Percentiles rank a stretch among this genome's conserved stretches.
These are phyloP conservation scores for Artemisia annua DNA, from an alignment of 129 eudicot genomes.

Conservation along the genomic window DNA sequence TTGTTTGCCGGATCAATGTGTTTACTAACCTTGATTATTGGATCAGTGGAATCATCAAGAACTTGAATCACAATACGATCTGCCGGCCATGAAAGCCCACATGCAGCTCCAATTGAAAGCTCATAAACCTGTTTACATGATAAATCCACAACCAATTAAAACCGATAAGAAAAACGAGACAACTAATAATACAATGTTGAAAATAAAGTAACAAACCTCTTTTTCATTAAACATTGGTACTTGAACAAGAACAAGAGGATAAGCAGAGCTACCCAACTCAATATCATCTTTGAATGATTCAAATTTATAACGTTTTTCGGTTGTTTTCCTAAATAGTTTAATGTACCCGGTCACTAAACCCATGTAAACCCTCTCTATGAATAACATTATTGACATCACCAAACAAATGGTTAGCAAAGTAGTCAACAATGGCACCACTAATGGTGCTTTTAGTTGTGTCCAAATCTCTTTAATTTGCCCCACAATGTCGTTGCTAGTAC, in stretches of 20 bases:
- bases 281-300: conserved; percentile 40
- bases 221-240: conserved; percentile 46
- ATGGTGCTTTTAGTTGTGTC: conserved; percentile 29
- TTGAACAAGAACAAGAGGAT: conserved; percentile 40
- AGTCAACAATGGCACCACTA: conserved; percentile 35
- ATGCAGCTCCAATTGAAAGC: conserved; percentile 81
- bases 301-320: conserved; percentile 37
- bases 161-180: neutral
- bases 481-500: conserved; percentile 26
- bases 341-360: conserved; percentile 31
- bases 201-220: conserved; percentile 31
- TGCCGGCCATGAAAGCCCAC: conserved; percentile 78
- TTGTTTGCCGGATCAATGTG: no score
- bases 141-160: neutral
- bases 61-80: conserved; percentile 75
- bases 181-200: neutral
- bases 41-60: conserved; percentile 84
- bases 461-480: conserved; percentile 13
- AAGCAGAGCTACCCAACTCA: conserved; percentile 36
- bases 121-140: conserved; percentile 56
- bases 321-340: conserved; percentile 25
- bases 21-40: conserved; percentile 46
- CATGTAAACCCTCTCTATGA: conserved; percentile 46
- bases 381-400: conserved; percentile 43
- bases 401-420: conserved; percentile 27